Evolutionary conservation across 352 stramenopile genomes (phyloP), one percentile per base, ranked within the genome.

Genomic region (Pythium periplocum): DNA sequence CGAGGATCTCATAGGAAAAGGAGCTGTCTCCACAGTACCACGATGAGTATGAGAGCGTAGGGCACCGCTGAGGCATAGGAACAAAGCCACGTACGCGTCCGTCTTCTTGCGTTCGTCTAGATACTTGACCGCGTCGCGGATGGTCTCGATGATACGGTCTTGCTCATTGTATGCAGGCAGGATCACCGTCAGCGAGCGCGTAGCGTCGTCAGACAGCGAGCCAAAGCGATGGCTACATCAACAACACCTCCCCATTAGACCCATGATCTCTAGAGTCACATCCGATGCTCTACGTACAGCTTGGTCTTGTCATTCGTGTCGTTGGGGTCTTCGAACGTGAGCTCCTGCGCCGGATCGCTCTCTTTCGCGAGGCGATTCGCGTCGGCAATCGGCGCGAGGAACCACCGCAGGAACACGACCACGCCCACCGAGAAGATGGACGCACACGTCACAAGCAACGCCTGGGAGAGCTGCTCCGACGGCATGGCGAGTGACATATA

Each of bases 91-190:
- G 51, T 67, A 82, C 58, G 66, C 51, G 45, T 93, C 63, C 2
- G 61, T 48, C 4, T 55, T 33, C 52, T 77, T 71, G 51, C 86
- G 84, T 40, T 66, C 56, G n/a, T 92, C 71, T 42, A 98, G 64
- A 62, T 94, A 98, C 33, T 79, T 65, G 46, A 98, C 61, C 3
- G 91, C 92, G 46, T 88, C 86, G 49, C 94, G 57, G 8, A 98
- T 69, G 64, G 97, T 98, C 45, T 88, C 81, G 2, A 89, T 65
- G 57, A 98, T 90, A 36, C 95, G 81, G 39, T 97, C 68, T 62
- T 96, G 62, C 62, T 98, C 95, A 59, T 98, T 98, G 73, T 95
- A 98, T 32, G 95, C 95, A 10, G 95, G 94, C 37, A 98, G 85
- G 45, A 98, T 78, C 17, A 98, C 78, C 9, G 85, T 96, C 34